Conservation (phyloP, 371 early-diverging fungal genomes). For the Rhizomucor miehei region DNA sequence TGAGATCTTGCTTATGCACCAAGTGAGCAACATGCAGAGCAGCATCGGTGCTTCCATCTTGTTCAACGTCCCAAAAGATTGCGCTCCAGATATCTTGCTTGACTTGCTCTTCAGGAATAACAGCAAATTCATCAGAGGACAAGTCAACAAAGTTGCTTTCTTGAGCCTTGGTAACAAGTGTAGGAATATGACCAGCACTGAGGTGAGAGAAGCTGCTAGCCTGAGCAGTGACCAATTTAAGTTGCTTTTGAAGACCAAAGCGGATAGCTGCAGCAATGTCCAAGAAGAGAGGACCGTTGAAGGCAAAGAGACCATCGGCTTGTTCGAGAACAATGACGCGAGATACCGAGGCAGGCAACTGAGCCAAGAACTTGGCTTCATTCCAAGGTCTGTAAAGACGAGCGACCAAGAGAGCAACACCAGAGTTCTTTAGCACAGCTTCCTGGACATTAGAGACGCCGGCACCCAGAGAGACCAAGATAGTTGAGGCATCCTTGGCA, state of each 20-base stretch:
- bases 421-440: conserved; percentile 38
- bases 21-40: conserved; percentile 51
- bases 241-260: conserved; percentile 45
- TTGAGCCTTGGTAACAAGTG: conserved; percentile 40
- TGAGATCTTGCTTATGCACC: conserved; percentile 29
- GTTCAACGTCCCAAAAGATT: conserved; percentile 68
- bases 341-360: conserved; percentile 61
- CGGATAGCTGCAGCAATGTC: conserved; percentile 73
- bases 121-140: conserved; percentile 14
- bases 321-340: conserved; percentile 60
- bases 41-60: conserved; percentile 50
- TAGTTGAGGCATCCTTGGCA: conserved; percentile 63
- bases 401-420: conserved; percentile 69
- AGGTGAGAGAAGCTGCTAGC: conserved; percentile 34
- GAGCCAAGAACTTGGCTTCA: conserved; percentile 61
- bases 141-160: conserved; percentile 34
- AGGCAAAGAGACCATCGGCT: conserved; percentile 50
- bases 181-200: conserved; percentile 36
- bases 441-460: conserved; percentile 35
- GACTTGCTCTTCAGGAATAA: conserved; percentile 7
- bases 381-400: conserved; percentile 85
- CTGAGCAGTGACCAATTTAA: conserved; percentile 46
- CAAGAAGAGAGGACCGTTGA: conserved; percentile 62
- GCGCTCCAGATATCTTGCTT: conserved; percentile 37
- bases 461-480: conserved; percentile 73